phyloP scores from a whole-genome alignment of 75 land plant species.

The Cunninghamia lanceolata region DNA sequence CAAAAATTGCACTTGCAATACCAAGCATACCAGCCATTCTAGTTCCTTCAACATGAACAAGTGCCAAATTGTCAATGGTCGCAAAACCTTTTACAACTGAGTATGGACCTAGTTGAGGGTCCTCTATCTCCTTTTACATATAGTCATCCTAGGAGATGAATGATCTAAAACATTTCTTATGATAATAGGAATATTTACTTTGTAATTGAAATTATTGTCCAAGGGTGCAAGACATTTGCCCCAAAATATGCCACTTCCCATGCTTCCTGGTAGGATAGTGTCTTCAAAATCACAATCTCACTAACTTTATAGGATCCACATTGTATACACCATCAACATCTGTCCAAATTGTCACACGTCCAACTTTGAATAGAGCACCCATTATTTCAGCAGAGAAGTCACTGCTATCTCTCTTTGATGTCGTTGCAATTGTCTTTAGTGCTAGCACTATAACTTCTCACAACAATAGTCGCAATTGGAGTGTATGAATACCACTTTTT shows the following conservation, averaged over 20 bases:
- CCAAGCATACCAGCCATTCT: conserved; percentile 99
- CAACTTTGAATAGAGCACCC: conserved; percentile 76
- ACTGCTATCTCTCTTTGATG: conserved; percentile 96
- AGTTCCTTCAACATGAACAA: conserved; percentile 95
- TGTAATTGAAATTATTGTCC: conserved; percentile 95
- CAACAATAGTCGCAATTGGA: conserved; percentile 64
- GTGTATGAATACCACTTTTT: conserved; percentile 67
- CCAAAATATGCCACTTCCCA: conserved; percentile 99
- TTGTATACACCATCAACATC: conserved; percentile 98
- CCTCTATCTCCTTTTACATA: conserved; percentile 48
- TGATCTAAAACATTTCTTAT: conserved; percentile 92
- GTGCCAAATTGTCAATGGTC: conserved; percentile 90
- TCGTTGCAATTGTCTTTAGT: conserved; percentile 85
- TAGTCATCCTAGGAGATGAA: conserved; percentile 81
- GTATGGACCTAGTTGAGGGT: conserved; percentile 13
- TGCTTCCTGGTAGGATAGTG: conserved; percentile 90
- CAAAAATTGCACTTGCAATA: conserved; percentile 90
- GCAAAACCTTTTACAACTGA: conserved; percentile 90
- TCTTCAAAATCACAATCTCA: conserved; percentile 79
- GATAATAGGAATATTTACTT: conserved; percentile 77
- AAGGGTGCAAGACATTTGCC: conserved; percentile 95
- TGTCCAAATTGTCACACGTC: conserved; percentile 96
- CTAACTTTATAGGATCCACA: conserved; percentile 96
- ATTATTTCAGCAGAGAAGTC: conserved; percentile 99
- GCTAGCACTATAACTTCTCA: conserved; percentile 94